Evolutionary conservation across 2,329 filamentous ascomycete genomes (phyloP).

Genomic region (Fusarium concolor): DNA sequence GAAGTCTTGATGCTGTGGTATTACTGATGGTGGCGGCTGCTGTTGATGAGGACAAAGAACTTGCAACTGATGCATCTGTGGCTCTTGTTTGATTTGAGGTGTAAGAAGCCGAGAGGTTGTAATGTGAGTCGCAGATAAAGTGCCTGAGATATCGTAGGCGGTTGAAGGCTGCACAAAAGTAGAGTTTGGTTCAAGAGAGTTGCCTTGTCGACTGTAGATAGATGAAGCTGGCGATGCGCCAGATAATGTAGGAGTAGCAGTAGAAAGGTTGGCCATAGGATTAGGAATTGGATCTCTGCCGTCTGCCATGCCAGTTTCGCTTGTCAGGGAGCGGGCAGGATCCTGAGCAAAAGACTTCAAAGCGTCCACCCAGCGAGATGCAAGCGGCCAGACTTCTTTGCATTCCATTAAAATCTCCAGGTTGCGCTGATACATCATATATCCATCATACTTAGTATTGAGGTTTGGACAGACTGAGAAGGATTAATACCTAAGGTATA

Average conservation of each 20-base stretch:
- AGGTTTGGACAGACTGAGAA: slow-evolving; percentile 58
- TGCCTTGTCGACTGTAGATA: slow-evolving; percentile 22
- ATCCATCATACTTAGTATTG: slow-evolving; percentile 54
- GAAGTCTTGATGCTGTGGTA: slow-evolving; percentile 39
- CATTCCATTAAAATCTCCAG: slow-evolving; percentile 61
- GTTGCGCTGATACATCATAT: slow-evolving; percentile 59
- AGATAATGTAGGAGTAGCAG: slow-evolving; percentile 25
- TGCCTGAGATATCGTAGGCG: slow-evolving; percentile 24
- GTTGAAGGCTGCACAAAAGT: slow-evolving; percentile 26
- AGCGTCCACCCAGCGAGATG: slow-evolving; percentile 64
- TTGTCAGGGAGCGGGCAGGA: slow-evolving; percentile 54
- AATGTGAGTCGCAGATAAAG: slow-evolving; percentile 18
- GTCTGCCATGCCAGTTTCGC: slow-evolving; percentile 64
- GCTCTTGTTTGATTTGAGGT: slow-evolving; percentile 40
- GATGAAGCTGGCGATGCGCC: slow-evolving; percentile 37
- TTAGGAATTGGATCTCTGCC: slow-evolving; percentile 53
- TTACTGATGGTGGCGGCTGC: not conserved
- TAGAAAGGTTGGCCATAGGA: slow-evolving; percentile 25
- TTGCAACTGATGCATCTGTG: slow-evolving; percentile 11
- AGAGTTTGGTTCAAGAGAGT: slow-evolving; percentile 24
- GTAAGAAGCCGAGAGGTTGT: slow-evolving; percentile 33
- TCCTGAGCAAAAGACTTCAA: slow-evolving; percentile 61
- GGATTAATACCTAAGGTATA: slow-evolving; percentile 12
- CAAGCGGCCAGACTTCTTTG: slow-evolving; percentile 64
- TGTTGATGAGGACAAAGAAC: slow-evolving; percentile 2